Percentiles rank a stretch among this genome's conserved stretches.
These are phyloP conservation scores for Gentiana macrophylla DNA, from an alignment of 257 asterid species.

Conservation along the genomic window DNA sequence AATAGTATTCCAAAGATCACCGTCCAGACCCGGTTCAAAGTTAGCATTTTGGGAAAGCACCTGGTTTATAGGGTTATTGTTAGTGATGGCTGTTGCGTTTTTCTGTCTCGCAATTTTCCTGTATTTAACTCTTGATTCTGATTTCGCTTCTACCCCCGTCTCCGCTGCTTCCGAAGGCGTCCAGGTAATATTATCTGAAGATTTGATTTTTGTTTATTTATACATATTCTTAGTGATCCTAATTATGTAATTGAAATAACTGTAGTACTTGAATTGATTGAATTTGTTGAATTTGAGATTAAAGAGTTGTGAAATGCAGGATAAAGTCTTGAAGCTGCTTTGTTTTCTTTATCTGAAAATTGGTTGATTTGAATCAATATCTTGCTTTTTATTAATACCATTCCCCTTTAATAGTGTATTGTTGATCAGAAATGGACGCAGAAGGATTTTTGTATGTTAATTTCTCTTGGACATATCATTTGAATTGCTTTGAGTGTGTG, in stretches of 20 bases:
- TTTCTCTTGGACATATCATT: no score
- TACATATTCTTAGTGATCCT: no score
- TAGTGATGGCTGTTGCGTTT: conserved; percentile 62
- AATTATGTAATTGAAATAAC: not conserved
- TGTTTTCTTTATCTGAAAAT: no score
- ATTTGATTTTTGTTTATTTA: not conserved
- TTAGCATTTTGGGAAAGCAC: conserved; percentile 58
- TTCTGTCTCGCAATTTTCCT: conserved; percentile 55
- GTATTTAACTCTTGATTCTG: conserved; percentile 53
- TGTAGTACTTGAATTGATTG: not conserved
- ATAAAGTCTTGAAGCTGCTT: no score
- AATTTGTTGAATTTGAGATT: not conserved
- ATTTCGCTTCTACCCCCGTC: conserved; percentile 39
- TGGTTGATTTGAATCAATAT: no score
- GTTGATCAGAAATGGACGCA: no score
- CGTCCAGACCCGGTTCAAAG: conserved; percentile 36
- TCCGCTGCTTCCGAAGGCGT: conserved; percentile 94
- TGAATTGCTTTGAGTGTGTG: no score
- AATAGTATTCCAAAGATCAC: conserved; percentile 38
- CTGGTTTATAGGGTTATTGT: conserved; percentile 44
- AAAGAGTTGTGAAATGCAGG: no score
- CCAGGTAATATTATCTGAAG: conserved; percentile 33
- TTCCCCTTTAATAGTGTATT: no score
- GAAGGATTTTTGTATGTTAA: no score
- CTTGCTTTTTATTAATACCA: no score